phyloP scores from a whole-genome alignment of 2,329 filamentous ascomycete genomes.

The Incumbomyces delicatus region DNA sequence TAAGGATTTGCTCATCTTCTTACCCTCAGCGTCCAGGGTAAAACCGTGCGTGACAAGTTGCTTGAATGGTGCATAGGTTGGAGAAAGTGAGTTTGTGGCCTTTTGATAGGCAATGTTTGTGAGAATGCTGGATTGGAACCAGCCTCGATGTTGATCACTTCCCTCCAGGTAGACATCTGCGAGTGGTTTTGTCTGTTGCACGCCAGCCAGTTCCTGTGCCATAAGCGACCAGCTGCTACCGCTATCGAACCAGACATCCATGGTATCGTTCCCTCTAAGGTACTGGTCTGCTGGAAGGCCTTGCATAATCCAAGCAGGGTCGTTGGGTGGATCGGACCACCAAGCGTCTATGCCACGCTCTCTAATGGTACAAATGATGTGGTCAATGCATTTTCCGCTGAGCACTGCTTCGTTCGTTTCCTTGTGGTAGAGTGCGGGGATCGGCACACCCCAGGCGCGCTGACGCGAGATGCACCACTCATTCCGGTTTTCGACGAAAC shows the following conservation, averaged over 20 bases:
- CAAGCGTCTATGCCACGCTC: conserved; percentile 79
- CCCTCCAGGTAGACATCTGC: conserved; percentile 92
- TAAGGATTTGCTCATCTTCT: conserved; percentile 97
- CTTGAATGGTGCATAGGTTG: conserved; percentile 61
- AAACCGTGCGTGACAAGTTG: conserved; percentile 94
- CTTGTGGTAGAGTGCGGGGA: conserved; percentile 73
- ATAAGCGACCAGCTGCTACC: conserved; percentile 77
- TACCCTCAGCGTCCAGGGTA: conserved; percentile 76
- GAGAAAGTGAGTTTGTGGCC: conserved; percentile 27
- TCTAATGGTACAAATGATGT: conserved; percentile 72
- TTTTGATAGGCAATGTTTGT: conserved; percentile 61
- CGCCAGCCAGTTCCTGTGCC: not conserved
- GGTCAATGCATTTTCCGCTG: conserved; percentile 65
- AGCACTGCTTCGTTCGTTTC: conserved; percentile 65
- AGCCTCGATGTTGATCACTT: conserved; percentile 90
- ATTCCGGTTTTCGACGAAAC: conserved; percentile 76
- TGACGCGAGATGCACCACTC: conserved; percentile 99
- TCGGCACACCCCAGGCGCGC: conserved; percentile 91
- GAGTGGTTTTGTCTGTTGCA: conserved; percentile 23
- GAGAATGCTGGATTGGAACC: conserved; percentile 94
- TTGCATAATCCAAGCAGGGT: conserved; percentile 65
- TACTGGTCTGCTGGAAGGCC: conserved; percentile 42
- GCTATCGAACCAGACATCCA: conserved; percentile 99
- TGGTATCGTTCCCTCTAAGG: conserved; percentile 76
- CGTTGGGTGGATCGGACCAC: conserved; percentile 75